These are phyloP conservation scores for Phytophthora litchii DNA, from an alignment of 352 stramenopile species.

Conservation along the genomic window DNA sequence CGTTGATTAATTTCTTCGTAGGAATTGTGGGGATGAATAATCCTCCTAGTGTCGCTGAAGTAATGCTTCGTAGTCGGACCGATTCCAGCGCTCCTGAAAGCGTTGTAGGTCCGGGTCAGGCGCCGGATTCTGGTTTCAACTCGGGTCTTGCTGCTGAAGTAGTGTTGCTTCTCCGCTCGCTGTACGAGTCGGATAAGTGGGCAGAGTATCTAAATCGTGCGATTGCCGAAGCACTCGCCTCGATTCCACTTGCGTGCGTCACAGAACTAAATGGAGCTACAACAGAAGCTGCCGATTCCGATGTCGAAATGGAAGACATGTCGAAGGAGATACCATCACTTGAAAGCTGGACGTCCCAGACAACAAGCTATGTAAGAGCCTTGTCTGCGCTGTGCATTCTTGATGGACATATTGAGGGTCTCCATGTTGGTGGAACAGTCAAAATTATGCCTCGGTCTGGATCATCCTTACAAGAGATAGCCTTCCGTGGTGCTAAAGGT, in stretches of 20 bases:
- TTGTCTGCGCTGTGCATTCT: constrained; percentile 82
- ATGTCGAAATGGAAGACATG: constrained; percentile 89
- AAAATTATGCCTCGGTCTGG: constrained; percentile 82
- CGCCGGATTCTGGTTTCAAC: constrained; percentile 40
- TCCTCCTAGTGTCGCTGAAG: constrained; percentile 70
- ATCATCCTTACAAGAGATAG: constrained; percentile 74
- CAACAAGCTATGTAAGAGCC: constrained; percentile 58
- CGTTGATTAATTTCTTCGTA: constrained; percentile 82
- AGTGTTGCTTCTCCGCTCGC: constrained; percentile 77
- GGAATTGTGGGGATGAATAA: constrained; percentile 71
- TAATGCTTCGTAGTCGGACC: constrained; percentile 48
- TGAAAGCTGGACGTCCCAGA: constrained; percentile 58
- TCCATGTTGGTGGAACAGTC: constrained; percentile 81
- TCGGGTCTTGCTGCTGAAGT: constrained; percentile 69
- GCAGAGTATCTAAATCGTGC: constrained; percentile 65
- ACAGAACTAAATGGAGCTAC: constrained; percentile 32
- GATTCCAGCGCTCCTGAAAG: constrained; percentile 6
- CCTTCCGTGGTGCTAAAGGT: constrained; percentile 73
- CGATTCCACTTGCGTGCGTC: constrained; percentile 51
- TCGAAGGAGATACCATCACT: constrained; percentile 62
- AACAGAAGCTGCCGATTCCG: constrained; percentile 48
- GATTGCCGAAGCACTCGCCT: constrained; percentile 57
- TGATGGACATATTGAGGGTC: constrained; percentile 83
- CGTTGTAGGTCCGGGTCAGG: background rate
- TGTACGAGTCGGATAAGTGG: constrained; percentile 84